Base-by-base conservation (phyloP, 768 basidiomycete genomes). In the Boletus reticulatus region DNA sequence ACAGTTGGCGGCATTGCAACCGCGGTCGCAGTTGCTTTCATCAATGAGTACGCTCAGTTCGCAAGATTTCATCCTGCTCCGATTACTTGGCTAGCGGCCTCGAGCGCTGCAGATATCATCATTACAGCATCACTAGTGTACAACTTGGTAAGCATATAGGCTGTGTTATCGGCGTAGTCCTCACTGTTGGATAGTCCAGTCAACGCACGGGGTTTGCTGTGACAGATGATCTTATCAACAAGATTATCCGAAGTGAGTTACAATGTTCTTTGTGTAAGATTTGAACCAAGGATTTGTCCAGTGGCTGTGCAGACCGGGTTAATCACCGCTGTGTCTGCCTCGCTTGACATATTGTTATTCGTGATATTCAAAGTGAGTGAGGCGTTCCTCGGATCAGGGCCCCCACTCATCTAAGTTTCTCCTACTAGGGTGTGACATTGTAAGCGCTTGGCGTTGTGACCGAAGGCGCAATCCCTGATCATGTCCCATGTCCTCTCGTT, bases 41-140 rank as follows among this genome's bases (percentile, higher is more conserved):
- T 74, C 32, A 62, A 70, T 4, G 60, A 72, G 41, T 77, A 71
- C 52, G 53, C 66, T 2, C 60, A 69, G 16, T 74, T 77, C 57
- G 63, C 66, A 37, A 56, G 66, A 43, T 72, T 75, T 47, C 58
- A 75, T 42, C 67, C 65, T 8, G 62, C 67, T 43, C 67, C 73
- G 7, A 68, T 73, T 34, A 57, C 76, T 31, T 80, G 80, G 80
- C 66, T 81, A 4, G 73, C 68, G 0, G 69, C 73, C 34, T 76
- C 75, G 9, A 68, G 72, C 11, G 61, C 72, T 8, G 74, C 73
- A 10, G 80, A 80, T 53, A 62, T 77, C 19, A 39, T 72, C 4
- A 80, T 81, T 39, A 79, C 79, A 0, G 52, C 61, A 20, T 70
- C 74, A 4, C 66, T 81, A 11, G 78, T 79, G 6, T 74, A 70